These are phyloP conservation scores for Zanthoxylum bungeanum DNA, from an alignment of 345 rosid genomes.

Conservation along the genomic window DNA sequence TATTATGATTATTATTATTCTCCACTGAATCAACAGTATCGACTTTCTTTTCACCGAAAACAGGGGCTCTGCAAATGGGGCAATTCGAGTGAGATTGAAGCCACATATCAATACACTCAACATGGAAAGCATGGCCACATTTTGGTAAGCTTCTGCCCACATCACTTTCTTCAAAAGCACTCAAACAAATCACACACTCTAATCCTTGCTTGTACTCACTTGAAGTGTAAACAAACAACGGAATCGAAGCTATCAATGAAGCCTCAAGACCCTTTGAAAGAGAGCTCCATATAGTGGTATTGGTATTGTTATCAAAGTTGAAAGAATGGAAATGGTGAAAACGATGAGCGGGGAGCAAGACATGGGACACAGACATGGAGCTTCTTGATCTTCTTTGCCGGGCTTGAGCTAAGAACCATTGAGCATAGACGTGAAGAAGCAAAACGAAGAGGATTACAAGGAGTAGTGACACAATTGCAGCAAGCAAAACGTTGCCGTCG, in stretches of 20 bases:
- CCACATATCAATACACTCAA: slow-evolving; percentile 88
- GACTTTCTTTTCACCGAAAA: slow-evolving; percentile 16
- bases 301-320: slow-evolving; percentile 9
- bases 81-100: slow-evolving; percentile 62
- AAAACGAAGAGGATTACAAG: slow-evolving; percentile 71
- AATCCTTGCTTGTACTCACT: slow-evolving; percentile 23
- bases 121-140: slow-evolving; percentile 76
- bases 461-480: slow-evolving; percentile 68
- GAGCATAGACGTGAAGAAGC: slow-evolving; percentile 83
- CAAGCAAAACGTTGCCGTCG: slow-evolving; percentile 64
- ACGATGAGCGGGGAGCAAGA: slow-evolving; percentile 28
- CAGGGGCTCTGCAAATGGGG: slow-evolving; percentile 65
- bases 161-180: slow-evolving; percentile 57
- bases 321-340: slow-evolving; percentile 36
- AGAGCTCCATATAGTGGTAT: background rate
- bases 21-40: slow-evolving; percentile 2
- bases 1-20: too few relatives aligned
- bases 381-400: slow-evolving; percentile 24
- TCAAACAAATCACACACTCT: slow-evolving; percentile 77
- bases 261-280: slow-evolving; percentile 57
- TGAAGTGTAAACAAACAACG: slow-evolving; percentile 48
- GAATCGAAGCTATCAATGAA: slow-evolving; percentile 59
- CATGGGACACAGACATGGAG: slow-evolving; percentile 30
- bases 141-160: slow-evolving; percentile 50
- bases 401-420: slow-evolving; percentile 54